Evolutionary conservation across 2,329 filamentous ascomycete species (phyloP).

Genomic region (Ophidiomyces ophidiicola): DNA sequence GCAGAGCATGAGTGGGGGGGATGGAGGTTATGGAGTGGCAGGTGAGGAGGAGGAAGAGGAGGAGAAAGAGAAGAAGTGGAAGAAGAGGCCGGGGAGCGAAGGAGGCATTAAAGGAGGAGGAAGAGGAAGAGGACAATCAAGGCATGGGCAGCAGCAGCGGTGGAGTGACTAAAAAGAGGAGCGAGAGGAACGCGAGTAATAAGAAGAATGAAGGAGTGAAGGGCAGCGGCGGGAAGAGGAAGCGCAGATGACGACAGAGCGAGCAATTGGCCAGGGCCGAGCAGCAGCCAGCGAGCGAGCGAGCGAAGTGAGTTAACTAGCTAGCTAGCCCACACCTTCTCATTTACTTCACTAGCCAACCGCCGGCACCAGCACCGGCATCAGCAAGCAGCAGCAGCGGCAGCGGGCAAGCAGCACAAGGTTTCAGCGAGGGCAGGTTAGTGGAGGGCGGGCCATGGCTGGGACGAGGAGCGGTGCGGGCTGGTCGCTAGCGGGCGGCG

Average conservation of each 20-base stretch:
- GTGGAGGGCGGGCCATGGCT: too few species aligned
- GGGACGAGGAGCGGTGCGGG: too few species aligned
- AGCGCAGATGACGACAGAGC: background rate
- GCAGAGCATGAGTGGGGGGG: background rate
- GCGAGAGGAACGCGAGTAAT: background rate
- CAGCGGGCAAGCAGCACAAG: too few species aligned
- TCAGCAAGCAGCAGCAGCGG: too few species aligned
- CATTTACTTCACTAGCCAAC: too few species aligned
- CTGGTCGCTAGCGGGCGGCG: too few species aligned
- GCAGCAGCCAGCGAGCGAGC: slow-evolving; percentile 1
- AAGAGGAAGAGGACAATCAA: background rate
- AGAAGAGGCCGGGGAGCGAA: background rate
- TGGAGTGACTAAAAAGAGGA: slow-evolving; percentile 18
- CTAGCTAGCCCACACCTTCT: too few species aligned
- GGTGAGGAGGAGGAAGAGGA: background rate
- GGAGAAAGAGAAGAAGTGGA: background rate
- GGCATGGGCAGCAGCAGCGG: background rate
- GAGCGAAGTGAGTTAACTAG: background rate
- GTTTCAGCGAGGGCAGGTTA: too few species aligned
- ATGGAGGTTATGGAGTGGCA: background rate
- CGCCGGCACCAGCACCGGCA: too few species aligned
- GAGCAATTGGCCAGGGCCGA: background rate
- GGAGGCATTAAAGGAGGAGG: background rate
- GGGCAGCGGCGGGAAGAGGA: slow-evolving; percentile 6
- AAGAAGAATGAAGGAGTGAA: slow-evolving; percentile 1